Evolutionary conservation across 805 yeast genomes (phyloP), one percentile per base, ranked within the genome.

Genomic region (Saccharomyces paradoxus): DNA sequence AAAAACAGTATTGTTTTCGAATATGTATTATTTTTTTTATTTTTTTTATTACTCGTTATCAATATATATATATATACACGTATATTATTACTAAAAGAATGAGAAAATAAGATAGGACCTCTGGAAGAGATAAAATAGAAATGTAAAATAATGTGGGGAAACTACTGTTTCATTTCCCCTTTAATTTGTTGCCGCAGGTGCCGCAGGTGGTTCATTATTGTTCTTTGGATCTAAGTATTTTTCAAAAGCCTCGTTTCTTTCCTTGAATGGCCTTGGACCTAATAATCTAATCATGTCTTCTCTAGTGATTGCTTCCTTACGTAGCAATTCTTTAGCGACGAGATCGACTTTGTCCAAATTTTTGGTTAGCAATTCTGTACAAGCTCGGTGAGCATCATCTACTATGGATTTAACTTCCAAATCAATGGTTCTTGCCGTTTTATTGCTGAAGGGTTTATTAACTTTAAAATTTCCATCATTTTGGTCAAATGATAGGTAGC

Each of bases 251-350:
- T 88, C 96, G 66, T 89, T 90, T 60, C 80, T 83, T 68, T 90
- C 96, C 14, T 87, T 85, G 77, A 86, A 94, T 10, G 96, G 97
- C 60, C 99, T 80, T 69, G 87, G 87, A 2, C 99, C 99, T 49
- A 94, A 74, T 50, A 94, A 70, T 55, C 92, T 79, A 55, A 91
- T 83, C 95, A 94, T 89, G 68, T 94, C 99, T 61, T 89, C 95
- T 70, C 99, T 82, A 2, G 96, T 89, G 27, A 94, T 81, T 28
- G 89, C 96, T 70, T 94, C 99, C 69, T 92, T 91, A 53, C 77
- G 72, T 63, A 92, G 77, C 59, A 94, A 76, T 65, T 87, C 90
- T 70, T 91, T 84, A 0, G 99, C 99, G 50, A 95, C 95, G 55
- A 81, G 74, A 59, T 83, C 91, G 41, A 94, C 91, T 57, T 87